Evolutionary conservation across 2,329 filamentous ascomycete species (phyloP), one percentile per base, ranked within the genome.

Genomic region (Aspergillus caelatus): DNA sequence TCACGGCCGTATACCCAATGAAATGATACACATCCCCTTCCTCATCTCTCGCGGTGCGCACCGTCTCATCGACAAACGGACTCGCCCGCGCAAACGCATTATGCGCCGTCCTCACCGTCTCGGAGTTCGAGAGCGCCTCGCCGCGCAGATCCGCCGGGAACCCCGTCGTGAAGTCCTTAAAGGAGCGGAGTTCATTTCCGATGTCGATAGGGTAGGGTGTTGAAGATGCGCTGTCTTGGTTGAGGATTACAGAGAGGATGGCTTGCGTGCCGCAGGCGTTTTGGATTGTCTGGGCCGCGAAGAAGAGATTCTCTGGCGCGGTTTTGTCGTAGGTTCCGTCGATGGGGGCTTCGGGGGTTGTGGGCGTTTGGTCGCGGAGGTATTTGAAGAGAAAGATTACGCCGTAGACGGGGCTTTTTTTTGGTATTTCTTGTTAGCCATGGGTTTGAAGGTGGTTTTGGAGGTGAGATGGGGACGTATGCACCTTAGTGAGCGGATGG

Each of bases 331-430:
- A 97, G 39, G 82, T 84, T 65, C 95, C 95, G 77, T 98, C 94
- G 68, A 88, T 86, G 0, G 94, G 93, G 48, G 85, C 79, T 45
- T 87, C 81, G 84, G 90, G 65, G 88, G 64, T 36, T 48, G 62
- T 58, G 36, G 93, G 57, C 88, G 92, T 80, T 92, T 72, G 72
- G 62, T 77, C 76, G 57, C 75, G 75, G 56, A 78, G 77, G 75
- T 77, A 99, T 82, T 97, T 98, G 89, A 99, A 99, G 78, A 99
- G 92, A 81, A 99, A 99, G 75, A 99, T 97, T 70, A 99, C 93
- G 73, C 95, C 95, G 81, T 97, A 96, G 59, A 97, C 85, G 21
- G 92, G 91, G 71, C 90, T 61, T 43, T 50, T 50, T 63, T 54
- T 43, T 11, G 0, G 34, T 36, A 16, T 36, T 14, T 36, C 34